These are phyloP conservation scores for Euptelea pleiosperma DNA, from an alignment of 164 flowering plant genomes.

Conservation along the genomic window DNA sequence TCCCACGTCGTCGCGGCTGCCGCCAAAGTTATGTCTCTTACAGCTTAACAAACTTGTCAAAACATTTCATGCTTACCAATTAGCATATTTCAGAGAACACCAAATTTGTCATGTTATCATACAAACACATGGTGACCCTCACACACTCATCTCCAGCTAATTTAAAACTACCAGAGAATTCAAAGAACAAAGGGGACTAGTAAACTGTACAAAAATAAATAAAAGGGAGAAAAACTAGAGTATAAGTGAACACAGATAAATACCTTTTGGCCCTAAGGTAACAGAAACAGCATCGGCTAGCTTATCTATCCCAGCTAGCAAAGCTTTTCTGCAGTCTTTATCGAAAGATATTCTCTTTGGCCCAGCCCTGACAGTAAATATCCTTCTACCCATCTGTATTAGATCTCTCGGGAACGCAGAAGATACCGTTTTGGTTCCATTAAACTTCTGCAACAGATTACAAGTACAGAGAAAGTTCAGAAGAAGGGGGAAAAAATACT, in stretches of 20 bases:
- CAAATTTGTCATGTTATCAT: no score
- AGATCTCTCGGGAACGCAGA: slow-evolving; percentile 3
- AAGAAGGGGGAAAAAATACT: neutral
- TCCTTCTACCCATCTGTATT: slow-evolving; percentile 4
- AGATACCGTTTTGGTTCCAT: slow-evolving; percentile 5
- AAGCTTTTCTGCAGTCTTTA: slow-evolving; percentile 55
- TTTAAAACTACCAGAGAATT: neutral
- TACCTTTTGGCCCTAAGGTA: slow-evolving; percentile 93
- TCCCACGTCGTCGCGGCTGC: no score
- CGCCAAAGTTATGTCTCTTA: no score
- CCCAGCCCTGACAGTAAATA: slow-evolving; percentile 54
- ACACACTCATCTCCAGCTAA: neutral
- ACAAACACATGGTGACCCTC: neutral
- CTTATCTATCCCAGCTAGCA: slow-evolving; percentile 82
- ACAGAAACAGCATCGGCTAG: slow-evolving; percentile 95
- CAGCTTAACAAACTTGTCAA: no score
- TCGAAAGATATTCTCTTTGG: slow-evolving; percentile 69
- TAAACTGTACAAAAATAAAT: neutral
- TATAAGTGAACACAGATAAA: neutral
- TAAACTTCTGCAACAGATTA: slow-evolving; percentile 8
- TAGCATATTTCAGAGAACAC: no score
- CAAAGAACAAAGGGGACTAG: neutral
- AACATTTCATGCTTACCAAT: no score
- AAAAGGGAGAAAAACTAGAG: neutral
- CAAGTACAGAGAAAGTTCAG: neutral